Conservation (phyloP, 495 filamentous ascomycete species). For the Collariella sp. region DNA sequence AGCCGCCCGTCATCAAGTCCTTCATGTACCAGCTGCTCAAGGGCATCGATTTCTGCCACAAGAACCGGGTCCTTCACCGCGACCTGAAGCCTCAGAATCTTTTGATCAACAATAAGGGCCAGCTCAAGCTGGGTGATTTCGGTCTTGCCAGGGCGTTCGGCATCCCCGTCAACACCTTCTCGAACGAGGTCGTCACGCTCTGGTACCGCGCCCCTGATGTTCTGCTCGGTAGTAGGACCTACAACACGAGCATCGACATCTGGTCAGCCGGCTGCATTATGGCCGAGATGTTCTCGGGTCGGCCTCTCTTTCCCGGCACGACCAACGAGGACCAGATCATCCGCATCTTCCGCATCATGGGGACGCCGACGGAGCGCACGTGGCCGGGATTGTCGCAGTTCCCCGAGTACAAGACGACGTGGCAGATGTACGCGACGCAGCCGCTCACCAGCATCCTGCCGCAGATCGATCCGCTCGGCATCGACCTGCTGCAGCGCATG, state of each 20-base stretch:
- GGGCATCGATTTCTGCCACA: constrained; percentile 94
- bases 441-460: constrained; percentile 77
- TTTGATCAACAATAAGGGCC: constrained; percentile 84
- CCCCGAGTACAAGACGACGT: constrained; percentile 89
- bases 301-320: constrained; percentile 87
- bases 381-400: constrained; percentile 88
- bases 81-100: constrained; percentile 95
- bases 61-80: constrained; percentile 91
- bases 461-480: constrained; percentile 75
- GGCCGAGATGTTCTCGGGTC: constrained; percentile 95
- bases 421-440: constrained; percentile 93
- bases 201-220: constrained; percentile 97
- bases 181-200: constrained; percentile 92
- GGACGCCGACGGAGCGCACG: constrained; percentile 81
- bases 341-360: constrained; percentile 96
- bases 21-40: constrained; percentile 95
- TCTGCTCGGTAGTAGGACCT: constrained; percentile 79
- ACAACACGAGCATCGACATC: constrained; percentile 97
- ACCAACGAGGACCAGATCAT: constrained; percentile 94
- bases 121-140: constrained; percentile 92
- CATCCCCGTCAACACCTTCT: constrained; percentile 97
- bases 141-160: constrained; percentile 88
- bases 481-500: constrained; percentile 83
- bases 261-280: constrained; percentile 98
- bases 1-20: constrained; percentile 81